Evolutionary conservation across 495 filamentous ascomycete species (phyloP).

Genomic region (Penicillium lagena): DNA sequence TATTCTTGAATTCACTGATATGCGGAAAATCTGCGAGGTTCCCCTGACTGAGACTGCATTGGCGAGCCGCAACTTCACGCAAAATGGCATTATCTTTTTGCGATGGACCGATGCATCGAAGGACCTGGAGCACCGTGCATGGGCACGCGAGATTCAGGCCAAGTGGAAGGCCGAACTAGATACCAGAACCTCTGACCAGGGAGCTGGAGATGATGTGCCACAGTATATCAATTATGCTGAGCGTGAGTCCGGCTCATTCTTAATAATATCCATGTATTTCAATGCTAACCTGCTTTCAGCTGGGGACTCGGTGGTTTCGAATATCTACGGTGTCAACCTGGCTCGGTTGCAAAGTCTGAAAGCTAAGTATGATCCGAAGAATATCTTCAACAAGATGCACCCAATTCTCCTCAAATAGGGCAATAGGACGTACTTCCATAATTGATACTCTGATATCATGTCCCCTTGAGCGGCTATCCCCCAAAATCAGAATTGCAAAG

Average conservation of each 20-base stretch:
- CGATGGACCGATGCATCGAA: slow-evolving; percentile 23
- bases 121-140: slow-evolving; percentile 22
- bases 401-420: slow-evolving; percentile 3
- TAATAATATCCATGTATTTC: neutral
- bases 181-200: neutral
- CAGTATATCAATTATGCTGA: slow-evolving; percentile 40
- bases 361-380: slow-evolving; percentile 47
- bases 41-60: slow-evolving; percentile 19
- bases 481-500: too few species aligned
- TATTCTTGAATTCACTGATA: slow-evolving; percentile 27
- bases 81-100: slow-evolving; percentile 31
- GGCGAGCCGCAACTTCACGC: slow-evolving; percentile 22
- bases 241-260: slow-evolving; percentile 19
- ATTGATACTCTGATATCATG: too few species aligned
- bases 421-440: too few species aligned
- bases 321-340: slow-evolving; percentile 42
- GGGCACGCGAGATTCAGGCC: slow-evolving; percentile 22
- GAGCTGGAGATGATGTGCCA: slow-evolving; percentile 13
- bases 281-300: slow-evolving; percentile 10
- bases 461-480: too few species aligned
- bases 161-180: slow-evolving; percentile 24
- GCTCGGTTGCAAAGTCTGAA: slow-evolving; percentile 38
- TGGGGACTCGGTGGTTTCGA: slow-evolving; percentile 24
- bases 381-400: slow-evolving; percentile 46
- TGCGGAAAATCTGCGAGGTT: slow-evolving; percentile 26